These are phyloP conservation scores for Epichloe brachyelytri DNA, from an alignment of 2,329 filamentous ascomycete species.

Conservation along the genomic window DNA sequence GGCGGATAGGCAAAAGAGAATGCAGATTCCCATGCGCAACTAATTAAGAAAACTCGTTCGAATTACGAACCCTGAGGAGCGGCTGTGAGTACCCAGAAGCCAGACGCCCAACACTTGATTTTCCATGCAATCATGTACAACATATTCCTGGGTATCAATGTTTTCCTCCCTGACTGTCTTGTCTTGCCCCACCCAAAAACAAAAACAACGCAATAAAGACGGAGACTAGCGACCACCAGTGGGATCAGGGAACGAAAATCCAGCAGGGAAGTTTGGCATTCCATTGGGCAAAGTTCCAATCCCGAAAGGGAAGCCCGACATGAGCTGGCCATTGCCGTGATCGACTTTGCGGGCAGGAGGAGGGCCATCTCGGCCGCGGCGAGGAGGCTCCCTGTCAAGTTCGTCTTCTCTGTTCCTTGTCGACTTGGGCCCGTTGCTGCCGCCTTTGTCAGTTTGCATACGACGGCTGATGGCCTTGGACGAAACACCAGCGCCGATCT, in stretches of 20 bases:
- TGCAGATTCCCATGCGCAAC: background rate
- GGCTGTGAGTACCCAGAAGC: background rate
- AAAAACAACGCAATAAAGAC: too few relatives aligned
- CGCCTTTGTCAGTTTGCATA: constrained; percentile 56
- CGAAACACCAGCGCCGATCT: constrained; percentile 93
- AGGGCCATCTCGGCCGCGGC: constrained; percentile 13
- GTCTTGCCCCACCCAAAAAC: too few relatives aligned
- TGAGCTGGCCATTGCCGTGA: constrained; percentile 11
- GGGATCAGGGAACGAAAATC: constrained; percentile 26
- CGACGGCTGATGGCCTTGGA: constrained; percentile 71
- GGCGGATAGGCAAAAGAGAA: background rate
- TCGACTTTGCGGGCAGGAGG: constrained; percentile 8
- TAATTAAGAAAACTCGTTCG: background rate
- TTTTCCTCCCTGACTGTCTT: background rate
- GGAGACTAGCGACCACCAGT: constrained; percentile 7
- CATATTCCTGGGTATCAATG: constrained; percentile 1
- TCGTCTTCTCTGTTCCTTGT: constrained; percentile 33
- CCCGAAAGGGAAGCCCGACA: constrained; percentile 24
- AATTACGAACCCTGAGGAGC: background rate
- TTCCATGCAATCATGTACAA: background rate
- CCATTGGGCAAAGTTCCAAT: constrained; percentile 28
- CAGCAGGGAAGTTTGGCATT: constrained; percentile 29
- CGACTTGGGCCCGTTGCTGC: constrained; percentile 51
- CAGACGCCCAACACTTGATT: background rate
- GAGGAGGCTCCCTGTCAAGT: constrained; percentile 13